phyloP scores from a whole-genome alignment of 2,329 filamentous ascomycete species.

The Cordyceps tenuipes region DNA sequence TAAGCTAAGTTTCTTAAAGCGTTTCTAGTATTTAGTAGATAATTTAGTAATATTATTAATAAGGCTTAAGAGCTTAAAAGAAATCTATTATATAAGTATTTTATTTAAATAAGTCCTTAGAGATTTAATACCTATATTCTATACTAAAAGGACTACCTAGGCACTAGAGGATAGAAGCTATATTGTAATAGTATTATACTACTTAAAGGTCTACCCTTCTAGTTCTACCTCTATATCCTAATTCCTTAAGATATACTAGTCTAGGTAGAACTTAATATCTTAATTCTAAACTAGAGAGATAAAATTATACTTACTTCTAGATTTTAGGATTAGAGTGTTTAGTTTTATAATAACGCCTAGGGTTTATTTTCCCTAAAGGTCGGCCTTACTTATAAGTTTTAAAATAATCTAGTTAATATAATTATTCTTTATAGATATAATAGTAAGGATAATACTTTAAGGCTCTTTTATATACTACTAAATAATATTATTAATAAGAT shows the following conservation, averaged over 20 bases:
- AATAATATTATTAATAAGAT: too few relatives aligned
- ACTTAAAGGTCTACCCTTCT: constrained; percentile 17
- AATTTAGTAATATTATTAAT: constrained; percentile 28
- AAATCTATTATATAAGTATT: constrained; percentile 40
- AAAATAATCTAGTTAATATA: too few relatives aligned
- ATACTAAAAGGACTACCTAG: constrained; percentile 29
- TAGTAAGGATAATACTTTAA: constrained; percentile 36
- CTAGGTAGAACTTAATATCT: constrained; percentile 38
- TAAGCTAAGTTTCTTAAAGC: constrained; percentile 39
- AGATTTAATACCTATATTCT: constrained; percentile 37
- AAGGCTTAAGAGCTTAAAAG: constrained; percentile 17
- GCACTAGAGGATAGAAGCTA: constrained; percentile 34
- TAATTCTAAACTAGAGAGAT: constrained; percentile 32
- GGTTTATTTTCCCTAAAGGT: too few relatives aligned
- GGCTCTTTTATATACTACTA: constrained; percentile 31
- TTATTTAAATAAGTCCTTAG: constrained; percentile 42
- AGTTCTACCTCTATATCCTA: constrained; percentile 29
- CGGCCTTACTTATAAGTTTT: too few relatives aligned
- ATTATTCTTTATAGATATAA: too few relatives aligned
- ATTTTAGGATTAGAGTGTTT: constrained; percentile 1
- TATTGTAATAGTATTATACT: constrained; percentile 32
- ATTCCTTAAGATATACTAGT: constrained; percentile 47
- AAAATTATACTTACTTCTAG: neutral
- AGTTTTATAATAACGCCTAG: too few relatives aligned
- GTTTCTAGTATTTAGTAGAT: constrained; percentile 25